These are phyloP conservation scores for Mortierella polycephala DNA, from an alignment of 371 early-diverging fungal species.

Conservation along the genomic window DNA sequence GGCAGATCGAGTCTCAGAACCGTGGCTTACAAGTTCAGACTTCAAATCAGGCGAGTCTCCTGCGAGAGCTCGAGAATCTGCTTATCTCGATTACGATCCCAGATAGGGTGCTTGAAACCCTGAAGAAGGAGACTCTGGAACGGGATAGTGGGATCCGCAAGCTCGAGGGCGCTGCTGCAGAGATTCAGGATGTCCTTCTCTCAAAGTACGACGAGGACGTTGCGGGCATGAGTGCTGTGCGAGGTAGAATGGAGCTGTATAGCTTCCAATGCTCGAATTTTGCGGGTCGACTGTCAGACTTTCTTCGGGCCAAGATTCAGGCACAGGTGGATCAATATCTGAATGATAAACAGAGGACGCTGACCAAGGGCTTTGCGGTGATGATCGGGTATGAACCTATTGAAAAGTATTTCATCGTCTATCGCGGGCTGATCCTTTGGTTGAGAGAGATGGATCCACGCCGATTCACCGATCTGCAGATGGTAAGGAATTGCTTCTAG, in stretches of 20 bases:
- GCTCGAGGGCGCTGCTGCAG: slow-evolving; percentile 83
- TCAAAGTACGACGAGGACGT: slow-evolving; percentile 75
- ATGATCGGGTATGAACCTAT: slow-evolving; percentile 74
- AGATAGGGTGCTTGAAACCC: slow-evolving; percentile 73
- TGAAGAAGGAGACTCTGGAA: slow-evolving; percentile 88
- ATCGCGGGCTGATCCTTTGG: slow-evolving; percentile 91
- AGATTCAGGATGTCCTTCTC: slow-evolving; percentile 82
- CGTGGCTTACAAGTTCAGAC: slow-evolving; percentile 90
- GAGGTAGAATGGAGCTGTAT: slow-evolving; percentile 82
- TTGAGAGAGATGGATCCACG: slow-evolving; percentile 90
- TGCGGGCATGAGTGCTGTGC: slow-evolving; percentile 78
- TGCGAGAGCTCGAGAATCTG: slow-evolving; percentile 84
- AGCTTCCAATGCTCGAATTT: slow-evolving; percentile 83
- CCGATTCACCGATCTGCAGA: slow-evolving; percentile 86
- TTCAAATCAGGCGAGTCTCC: slow-evolving; percentile 83
- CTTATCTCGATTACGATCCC: slow-evolving; percentile 78
- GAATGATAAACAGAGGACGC: slow-evolving; percentile 61
- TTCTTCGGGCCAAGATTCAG: slow-evolving; percentile 62
- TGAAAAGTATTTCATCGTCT: slow-evolving; percentile 81
- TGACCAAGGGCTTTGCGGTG: slow-evolving; percentile 57
- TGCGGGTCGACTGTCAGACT: slow-evolving; percentile 80
- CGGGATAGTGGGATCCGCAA: slow-evolving; percentile 77
- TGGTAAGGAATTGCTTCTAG: slow-evolving; percentile 58
- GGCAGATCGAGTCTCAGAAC: slow-evolving; percentile 92
- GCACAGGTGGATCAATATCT: slow-evolving; percentile 64